phyloP scores from a whole-genome alignment of 1,139 yeast genomes.

The Yamadazyma taylorii region DNA sequence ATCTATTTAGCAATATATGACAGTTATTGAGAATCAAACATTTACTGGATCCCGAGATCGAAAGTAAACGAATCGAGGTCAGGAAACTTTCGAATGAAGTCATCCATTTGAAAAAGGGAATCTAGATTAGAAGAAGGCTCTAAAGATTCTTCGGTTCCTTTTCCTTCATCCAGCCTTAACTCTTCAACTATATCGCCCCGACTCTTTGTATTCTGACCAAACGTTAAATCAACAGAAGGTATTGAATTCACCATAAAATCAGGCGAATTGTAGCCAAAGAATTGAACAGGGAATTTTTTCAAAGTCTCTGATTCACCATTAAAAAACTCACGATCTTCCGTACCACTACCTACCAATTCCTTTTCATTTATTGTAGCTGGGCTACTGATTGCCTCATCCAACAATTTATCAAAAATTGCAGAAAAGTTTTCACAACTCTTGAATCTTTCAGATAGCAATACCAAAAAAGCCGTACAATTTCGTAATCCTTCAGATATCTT shows the following conservation, averaged over 20 bases:
- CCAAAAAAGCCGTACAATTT: background rate
- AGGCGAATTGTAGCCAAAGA: background rate
- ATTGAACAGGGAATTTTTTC: constrained; percentile 1
- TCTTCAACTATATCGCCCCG: background rate
- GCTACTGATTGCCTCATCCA: constrained; percentile 1
- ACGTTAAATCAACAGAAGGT: constrained; percentile 1
- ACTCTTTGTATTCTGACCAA: constrained; percentile 1
- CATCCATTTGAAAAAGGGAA: background rate
- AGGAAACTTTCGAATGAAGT: constrained; percentile 1
- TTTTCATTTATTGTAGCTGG: constrained; percentile 1
- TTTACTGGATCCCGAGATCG: background rate
- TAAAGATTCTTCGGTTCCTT: background rate
- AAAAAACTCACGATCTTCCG: background rate
- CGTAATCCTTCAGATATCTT: constrained; percentile 1
- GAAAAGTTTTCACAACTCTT: constrained; percentile 2
- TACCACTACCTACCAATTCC: background rate
- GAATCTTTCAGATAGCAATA: constrained; percentile 1
- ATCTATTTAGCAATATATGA: background rate
- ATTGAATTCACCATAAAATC: constrained; percentile 1
- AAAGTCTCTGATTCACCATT: background rate
- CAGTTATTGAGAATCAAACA: background rate
- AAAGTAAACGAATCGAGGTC: constrained; percentile 1
- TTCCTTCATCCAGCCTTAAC: background rate
- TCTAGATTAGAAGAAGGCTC: background rate
- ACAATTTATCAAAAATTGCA: background rate